phyloP scores from a whole-genome alignment of 2,329 filamentous ascomycete species.

The Pezicula radicicola region DNA sequence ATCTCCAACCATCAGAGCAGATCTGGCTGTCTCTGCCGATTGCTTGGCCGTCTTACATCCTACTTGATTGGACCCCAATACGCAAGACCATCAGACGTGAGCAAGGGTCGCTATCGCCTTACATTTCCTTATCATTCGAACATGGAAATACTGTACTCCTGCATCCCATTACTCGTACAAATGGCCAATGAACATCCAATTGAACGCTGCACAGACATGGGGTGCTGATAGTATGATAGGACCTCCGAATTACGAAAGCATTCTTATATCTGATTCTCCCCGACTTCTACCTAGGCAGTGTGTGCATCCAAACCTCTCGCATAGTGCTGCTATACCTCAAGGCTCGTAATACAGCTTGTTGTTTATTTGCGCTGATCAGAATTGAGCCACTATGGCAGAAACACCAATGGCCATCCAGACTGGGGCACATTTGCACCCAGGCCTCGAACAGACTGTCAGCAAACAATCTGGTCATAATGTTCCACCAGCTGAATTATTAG shows the following conservation, averaged over 20 bases:
- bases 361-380: too few species aligned
- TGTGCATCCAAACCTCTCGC: too few species aligned
- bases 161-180: constrained; percentile 1
- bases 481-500: constrained; percentile 17
- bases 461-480: constrained; percentile 10
- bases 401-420: background rate
- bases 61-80: too few species aligned
- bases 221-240: constrained; percentile 7
- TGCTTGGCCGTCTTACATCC: background rate
- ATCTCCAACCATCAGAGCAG: too few species aligned
- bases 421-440: constrained; percentile 4
- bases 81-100: too few species aligned
- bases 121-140: constrained; percentile 15
- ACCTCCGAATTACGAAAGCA: background rate
- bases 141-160: background rate
- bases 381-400: constrained; percentile 2
- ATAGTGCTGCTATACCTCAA: too few species aligned
- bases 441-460: constrained; percentile 20
- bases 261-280: background rate
- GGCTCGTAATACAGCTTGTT: too few species aligned
- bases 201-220: background rate
- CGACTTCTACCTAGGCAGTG: background rate
- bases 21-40: too few species aligned
- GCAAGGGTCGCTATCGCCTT: background rate
- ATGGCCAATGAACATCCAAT: constrained; percentile 11